Conservation (phyloP, 2,329 filamentous ascomycete species). For the Sporothrix mexicana region DNA sequence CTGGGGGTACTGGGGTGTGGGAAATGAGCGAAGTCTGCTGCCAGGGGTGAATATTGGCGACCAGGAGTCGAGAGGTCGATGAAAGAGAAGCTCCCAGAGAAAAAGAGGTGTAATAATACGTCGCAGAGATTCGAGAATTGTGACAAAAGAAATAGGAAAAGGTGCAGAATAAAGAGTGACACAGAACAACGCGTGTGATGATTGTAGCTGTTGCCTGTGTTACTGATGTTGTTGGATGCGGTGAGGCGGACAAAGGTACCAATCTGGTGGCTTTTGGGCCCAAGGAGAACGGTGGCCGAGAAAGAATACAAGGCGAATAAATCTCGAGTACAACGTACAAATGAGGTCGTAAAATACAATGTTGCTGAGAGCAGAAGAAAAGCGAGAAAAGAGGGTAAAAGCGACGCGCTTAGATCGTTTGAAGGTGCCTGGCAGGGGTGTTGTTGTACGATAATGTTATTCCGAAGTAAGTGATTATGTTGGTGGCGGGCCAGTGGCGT, state of each 20-base stretch:
- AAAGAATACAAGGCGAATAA: not conserved
- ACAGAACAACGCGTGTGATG: not conserved
- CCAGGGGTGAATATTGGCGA: constrained; percentile 10
- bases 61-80: not conserved
- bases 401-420: constrained; percentile 24
- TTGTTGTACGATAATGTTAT: not conserved
- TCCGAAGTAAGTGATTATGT: not conserved
- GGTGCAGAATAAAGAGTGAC: not conserved
- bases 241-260: not conserved
- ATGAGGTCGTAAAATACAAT: constrained; percentile 13
- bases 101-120: not conserved
- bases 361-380: too few relatives aligned
- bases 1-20: constrained; percentile 24
- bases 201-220: constrained; percentile 17
- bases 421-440: constrained; percentile 27
- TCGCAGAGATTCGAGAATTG: not conserved
- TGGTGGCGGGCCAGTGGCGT: constrained; percentile 22
- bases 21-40: constrained; percentile 32
- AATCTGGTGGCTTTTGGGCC: constrained; percentile 1
- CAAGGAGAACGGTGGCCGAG: not conserved
- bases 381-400: constrained; percentile 10
- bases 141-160: not conserved
- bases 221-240: constrained; percentile 13
- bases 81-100: not conserved
- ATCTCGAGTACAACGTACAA: constrained; percentile 17